These are phyloP conservation scores for Quercus parvula DNA, from an alignment of 306 rosid genomes.

Conservation along the genomic window DNA sequence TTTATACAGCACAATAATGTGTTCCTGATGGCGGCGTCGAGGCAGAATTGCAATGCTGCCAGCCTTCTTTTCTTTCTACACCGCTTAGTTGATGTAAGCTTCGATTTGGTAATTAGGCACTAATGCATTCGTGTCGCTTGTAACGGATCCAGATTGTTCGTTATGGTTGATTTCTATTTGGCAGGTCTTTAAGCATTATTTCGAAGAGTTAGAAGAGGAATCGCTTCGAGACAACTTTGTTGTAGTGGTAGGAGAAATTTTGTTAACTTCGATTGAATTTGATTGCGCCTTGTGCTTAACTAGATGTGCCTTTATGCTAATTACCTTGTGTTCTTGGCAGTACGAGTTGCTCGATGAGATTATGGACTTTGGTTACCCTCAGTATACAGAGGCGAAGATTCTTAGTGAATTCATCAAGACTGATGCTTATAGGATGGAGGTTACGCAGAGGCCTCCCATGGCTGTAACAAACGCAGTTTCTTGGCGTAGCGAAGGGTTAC, in stretches of 20 bases:
- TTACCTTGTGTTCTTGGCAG: conserved; percentile 38
- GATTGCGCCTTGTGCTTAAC: background rate
- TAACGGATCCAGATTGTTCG: background rate
- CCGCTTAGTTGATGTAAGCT: conserved; percentile 83
- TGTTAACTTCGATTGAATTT: background rate
- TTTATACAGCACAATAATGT: conserved; percentile 95
- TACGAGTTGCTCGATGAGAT: conserved; percentile 94
- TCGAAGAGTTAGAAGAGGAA: conserved; percentile 95
- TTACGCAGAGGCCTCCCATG: conserved; percentile 97
- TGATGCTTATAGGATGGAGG: conserved; percentile 98
- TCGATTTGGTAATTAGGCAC: conserved; percentile 12
- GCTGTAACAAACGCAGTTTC: conserved; percentile 99
- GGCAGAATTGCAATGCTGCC: conserved; percentile 99
- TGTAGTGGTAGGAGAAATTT: conserved; percentile 71
- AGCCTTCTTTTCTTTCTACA: conserved; percentile 89
- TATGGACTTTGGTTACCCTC: conserved; percentile 99
- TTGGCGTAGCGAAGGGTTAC: conserved; percentile 98
- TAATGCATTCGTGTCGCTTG: background rate
- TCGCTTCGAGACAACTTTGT: conserved; percentile 98
- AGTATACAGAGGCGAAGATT: conserved; percentile 92
- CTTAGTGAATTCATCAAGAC: conserved; percentile 98
- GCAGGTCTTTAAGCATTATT: conserved; percentile 97
- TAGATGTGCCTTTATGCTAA: conserved; percentile 8
- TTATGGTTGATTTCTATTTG: conserved; percentile 18
- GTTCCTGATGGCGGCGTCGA: conserved; percentile 80